Evolutionary conservation across 768 basidiomycete genomes (phyloP), one percentile per base, ranked within the genome.

Genomic region (Termitomyces sp.): DNA sequence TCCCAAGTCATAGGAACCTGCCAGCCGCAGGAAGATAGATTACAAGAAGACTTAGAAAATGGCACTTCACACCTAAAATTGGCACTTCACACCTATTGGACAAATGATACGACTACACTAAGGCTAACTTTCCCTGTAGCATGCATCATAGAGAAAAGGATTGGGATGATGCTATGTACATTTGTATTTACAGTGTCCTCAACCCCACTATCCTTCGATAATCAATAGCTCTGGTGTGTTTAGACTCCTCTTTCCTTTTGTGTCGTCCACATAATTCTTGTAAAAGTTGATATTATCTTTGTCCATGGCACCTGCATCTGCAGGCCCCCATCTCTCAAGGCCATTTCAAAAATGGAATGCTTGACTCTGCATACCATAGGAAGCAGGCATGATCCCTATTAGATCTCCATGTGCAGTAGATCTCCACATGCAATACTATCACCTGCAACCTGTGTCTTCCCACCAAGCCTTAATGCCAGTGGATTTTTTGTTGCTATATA

Each of bases 401-500:
- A 98, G 75, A 67, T 99, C 97, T 0, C 97, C 97, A 12, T 97
- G 83, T 37, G 96, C 92, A n/a, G n/a, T n/a, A n/a, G n/a, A n/a
- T n/a, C n/a, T n/a, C n/a, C n/a, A n/a, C n/a, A n/a, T n/a, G n/a
- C n/a, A n/a, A n/a, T n/a, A n/a, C n/a, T n/a, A n/a, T n/a, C n/a
- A n/a, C n/a, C n/a, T n/a, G n/a, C n/a, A n/a, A n/a, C n/a, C n/a
- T n/a, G n/a, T n/a, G n/a, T n/a, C n/a, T n/a, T n/a, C n/a, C n/a
- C n/a, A n/a, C n/a, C n/a, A n/a, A n/a, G n/a, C n/a, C n/a, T n/a
- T n/a, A n/a, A n/a, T n/a, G n/a, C n/a, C n/a, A n/a, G n/a, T n/a
- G n/a, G 28, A 8, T 30, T 30, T 30, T 30, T 30, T 30, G 28
- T 30, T 30, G 8, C 28, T 30, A 30, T 30, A 30, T 30, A 30